Base-by-base conservation (phyloP, 78 protist species). In the Speleostelium caveatum region DNA sequence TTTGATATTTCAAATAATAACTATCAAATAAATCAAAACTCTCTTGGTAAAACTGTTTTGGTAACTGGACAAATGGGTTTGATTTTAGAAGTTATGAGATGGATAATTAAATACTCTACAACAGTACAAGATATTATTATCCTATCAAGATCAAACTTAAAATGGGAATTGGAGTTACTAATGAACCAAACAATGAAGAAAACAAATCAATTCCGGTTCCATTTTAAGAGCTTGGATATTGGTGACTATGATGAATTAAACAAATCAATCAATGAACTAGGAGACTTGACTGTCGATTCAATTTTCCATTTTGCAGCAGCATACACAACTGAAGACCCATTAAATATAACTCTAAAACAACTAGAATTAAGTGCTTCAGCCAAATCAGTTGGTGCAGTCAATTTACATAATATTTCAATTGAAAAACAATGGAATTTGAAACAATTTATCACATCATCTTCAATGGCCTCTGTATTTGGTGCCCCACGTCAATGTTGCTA, bases 401-500 rank as follows among this genome's bases (percentile, higher is more conserved):
- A 66, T 66, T 38, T 66, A 66, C 73, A 66, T 38, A 19, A 66
- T 5, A 26, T 17, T 38, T 66, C 73, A 39, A n/a, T 66, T 16
- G 6, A n/a, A 38, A n/a, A 30, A 19, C 22, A 39, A n/a, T 66
- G 73, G 73, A 66, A 66, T 30, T 0, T 66, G n/a, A 65, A 19
- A 19, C 26, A 66, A 26, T 87, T 90, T 35, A 45, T 95, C 21
- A 24, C 87, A 35, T 75, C 75, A 0, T 92, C 95, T 2, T 87
- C 94, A 5, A 59, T 91, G 32, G 69, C 51, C 8, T 74, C 93
- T 41, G 30, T 32, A 19, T 0, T 1, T 21, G 41, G 72, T 14
- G 67, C 85, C 3, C 35, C 55, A 28, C 88, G 69, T 28, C 95
- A 92, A 65, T 55, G 86, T 38, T 26, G 58, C 59, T 95, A 95